Base-by-base conservation (phyloP, 2,329 filamentous ascomycete genomes). In the Aspergillus chevalieri region DNA sequence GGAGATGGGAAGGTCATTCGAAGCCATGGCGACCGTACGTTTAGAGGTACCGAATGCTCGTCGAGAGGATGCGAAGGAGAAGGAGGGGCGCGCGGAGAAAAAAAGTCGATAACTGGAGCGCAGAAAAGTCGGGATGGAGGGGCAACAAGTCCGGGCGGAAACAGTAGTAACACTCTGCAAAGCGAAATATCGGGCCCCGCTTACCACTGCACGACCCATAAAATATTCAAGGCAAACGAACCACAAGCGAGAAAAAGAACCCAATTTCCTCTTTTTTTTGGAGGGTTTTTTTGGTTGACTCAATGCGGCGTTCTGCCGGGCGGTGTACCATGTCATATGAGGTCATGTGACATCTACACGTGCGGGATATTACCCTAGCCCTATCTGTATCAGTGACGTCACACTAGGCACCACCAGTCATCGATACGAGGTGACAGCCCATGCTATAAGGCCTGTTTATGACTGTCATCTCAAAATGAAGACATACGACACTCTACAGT, bases 121-220 rank as follows among this genome's bases (percentile, higher is more conserved):
- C 15, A 41, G 10, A 41, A 12, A 21, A 41, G 38, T 19, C 15
- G 17, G 17, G 17, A 41, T 41, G 38, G 38, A 41, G 38, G 38
- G 38, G 38, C 38, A 19, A 19, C 38, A 21, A 15, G 38, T 19
- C 17, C 15, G 38, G 19, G 38, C 38, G 47, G 48, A 44, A 51
- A 55, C 48, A 46, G 56, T 54, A 46, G 56, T 54, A 57, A 53
- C 26, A 30, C 26, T 19, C 38, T 19, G 15, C 8, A 19, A 41
- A 41, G 38, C 66, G 62, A 69, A 59, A 62, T 57, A 61, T 59
- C 63, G 65, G 53, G 65, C 67, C 66, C 68, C 67, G 67, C 66
- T 69, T 61, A 68, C 49, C 54, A 67, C 56, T 65, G 54, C 57
- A 51, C 58, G 68, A 67, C 68, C 65, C 68, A 71, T 71, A 64